Conservation (phyloP, 352 stramenopile genomes). For the Globisporangium carolinianum region DNA sequence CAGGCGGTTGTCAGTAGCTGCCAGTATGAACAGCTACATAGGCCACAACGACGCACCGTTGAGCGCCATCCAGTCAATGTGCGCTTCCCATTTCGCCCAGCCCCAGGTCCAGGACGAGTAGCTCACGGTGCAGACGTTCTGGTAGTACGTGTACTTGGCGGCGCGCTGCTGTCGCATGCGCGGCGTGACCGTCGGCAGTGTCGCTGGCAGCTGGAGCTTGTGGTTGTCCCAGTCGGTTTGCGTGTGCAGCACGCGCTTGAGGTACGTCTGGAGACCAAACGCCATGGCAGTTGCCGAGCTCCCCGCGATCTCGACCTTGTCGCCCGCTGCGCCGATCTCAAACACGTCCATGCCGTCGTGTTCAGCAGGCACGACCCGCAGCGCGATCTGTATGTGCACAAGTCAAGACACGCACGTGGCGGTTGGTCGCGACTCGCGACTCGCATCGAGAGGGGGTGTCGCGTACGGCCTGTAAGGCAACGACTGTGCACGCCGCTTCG, state of each 20-base stretch:
- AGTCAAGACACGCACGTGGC: no score
- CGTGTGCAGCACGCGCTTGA: constrained; percentile 63
- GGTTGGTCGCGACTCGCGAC: no score
- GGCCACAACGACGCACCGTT: constrained; percentile 37
- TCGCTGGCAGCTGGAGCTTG: constrained; percentile 43
- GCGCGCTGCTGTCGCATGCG: constrained; percentile 41
- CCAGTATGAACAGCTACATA: not conserved
- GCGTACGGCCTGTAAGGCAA: no score
- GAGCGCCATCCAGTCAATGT: constrained; percentile 92
- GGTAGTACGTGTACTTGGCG: constrained; percentile 85
- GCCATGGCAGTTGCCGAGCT: constrained; percentile 56
- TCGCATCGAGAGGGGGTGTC: no score
- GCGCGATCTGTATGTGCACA: constrained; percentile 25
- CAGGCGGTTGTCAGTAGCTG: not conserved
- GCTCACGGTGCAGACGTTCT: constrained; percentile 90
- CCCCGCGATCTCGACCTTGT: constrained; percentile 48
- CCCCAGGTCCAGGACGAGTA: constrained; percentile 88
- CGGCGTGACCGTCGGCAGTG: constrained; percentile 34
- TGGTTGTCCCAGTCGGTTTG: constrained; percentile 83
- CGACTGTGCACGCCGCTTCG: not conserved
- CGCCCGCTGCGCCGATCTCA: constrained; percentile 33
- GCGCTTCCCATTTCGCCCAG: constrained; percentile 83
- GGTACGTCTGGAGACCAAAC: constrained; percentile 72
- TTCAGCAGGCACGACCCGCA: constrained; percentile 36
- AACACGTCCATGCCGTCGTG: constrained; percentile 52